phyloP scores from a whole-genome alignment of 2,329 filamentous ascomycete species.

The Aspergillus sp. region DNA sequence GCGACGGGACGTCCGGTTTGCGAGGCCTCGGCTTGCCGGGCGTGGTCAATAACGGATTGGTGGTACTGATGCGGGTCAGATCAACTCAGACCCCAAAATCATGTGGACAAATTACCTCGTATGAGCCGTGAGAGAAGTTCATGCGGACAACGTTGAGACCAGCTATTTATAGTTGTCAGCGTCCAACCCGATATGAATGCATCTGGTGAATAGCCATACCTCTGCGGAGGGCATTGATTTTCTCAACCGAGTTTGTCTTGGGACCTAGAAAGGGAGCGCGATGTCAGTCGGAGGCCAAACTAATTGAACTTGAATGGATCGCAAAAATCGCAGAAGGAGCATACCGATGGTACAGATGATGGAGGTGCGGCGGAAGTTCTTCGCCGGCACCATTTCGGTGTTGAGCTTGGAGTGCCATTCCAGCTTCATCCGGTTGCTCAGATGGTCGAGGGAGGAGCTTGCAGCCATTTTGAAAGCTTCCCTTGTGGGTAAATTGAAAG shows the following conservation, averaged over 20 bases:
- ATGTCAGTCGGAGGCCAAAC: slow-evolving; percentile 21
- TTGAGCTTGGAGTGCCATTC: slow-evolving; percentile 77
- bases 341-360: slow-evolving; percentile 97
- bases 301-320: not conserved
- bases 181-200: not conserved
- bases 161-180: slow-evolving; percentile 45
- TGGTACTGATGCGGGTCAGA: slow-evolving; percentile 64
- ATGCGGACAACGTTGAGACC: slow-evolving; percentile 99
- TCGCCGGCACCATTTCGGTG: slow-evolving; percentile 81
- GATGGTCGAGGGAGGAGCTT: slow-evolving; percentile 81
- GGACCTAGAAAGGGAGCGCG: slow-evolving; percentile 57
- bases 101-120: slow-evolving; percentile 57
- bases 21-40: slow-evolving; percentile 77
- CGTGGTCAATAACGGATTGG: slow-evolving; percentile 96
- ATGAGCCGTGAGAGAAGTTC: slow-evolving; percentile 96
- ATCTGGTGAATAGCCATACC: slow-evolving; percentile 37
- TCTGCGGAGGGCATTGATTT: slow-evolving; percentile 89
- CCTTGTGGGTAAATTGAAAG: slow-evolving; percentile 10
- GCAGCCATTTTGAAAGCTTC: slow-evolving; percentile 57
- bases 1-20: slow-evolving; percentile 84
- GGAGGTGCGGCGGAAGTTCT: slow-evolving; percentile 92
- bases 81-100: not conserved
- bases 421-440: slow-evolving; percentile 71
- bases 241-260: slow-evolving; percentile 97
- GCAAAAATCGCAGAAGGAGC: slow-evolving; percentile 18